A percentile compares a stretch with the other conserved stretches of the same genome.
Conservation (phyloP, 805 yeast genomes). For the Pichia cabralensis region DNA sequence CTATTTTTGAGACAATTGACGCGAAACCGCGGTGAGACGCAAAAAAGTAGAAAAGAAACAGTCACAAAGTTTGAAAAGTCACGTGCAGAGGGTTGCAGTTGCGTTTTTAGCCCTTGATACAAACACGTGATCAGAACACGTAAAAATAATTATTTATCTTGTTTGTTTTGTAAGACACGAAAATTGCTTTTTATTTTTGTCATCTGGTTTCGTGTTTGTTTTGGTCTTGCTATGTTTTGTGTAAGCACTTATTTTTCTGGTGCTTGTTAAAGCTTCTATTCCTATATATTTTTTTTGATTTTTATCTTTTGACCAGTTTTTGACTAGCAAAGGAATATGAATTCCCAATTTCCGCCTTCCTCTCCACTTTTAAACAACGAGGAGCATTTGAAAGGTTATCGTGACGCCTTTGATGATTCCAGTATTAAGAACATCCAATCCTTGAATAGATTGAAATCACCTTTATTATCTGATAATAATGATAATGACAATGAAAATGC, state of each 20-base stretch:
- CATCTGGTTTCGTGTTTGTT: background rate
- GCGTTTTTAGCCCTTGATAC: background rate
- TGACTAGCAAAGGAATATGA: slow-evolving; percentile 4
- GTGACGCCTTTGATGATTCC: background rate
- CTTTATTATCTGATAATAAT: slow-evolving; percentile 7
- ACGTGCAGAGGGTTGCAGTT: too few species aligned
- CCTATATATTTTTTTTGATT: background rate
- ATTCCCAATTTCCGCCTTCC: slow-evolving; percentile 26
- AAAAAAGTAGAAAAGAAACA: too few species aligned
- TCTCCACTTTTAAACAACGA: slow-evolving; percentile 21
- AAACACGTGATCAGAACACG: background rate
- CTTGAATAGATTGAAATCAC: too few species aligned
- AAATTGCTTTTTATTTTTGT: background rate
- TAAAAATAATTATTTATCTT: too few species aligned
- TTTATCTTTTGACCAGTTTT: too few species aligned
- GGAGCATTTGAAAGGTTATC: too few species aligned
- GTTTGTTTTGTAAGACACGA: background rate
- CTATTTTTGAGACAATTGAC: too few species aligned
- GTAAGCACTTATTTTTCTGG: background rate
- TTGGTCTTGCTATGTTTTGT: background rate
- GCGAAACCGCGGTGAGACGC: too few species aligned
- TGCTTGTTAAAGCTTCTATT: background rate
- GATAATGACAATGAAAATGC: slow-evolving; percentile 13
- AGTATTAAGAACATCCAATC: too few species aligned
- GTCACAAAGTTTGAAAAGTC: too few species aligned